phyloP scores from a whole-genome alignment of 306 rosid species.

The Sesbania bispinosa region DNA sequence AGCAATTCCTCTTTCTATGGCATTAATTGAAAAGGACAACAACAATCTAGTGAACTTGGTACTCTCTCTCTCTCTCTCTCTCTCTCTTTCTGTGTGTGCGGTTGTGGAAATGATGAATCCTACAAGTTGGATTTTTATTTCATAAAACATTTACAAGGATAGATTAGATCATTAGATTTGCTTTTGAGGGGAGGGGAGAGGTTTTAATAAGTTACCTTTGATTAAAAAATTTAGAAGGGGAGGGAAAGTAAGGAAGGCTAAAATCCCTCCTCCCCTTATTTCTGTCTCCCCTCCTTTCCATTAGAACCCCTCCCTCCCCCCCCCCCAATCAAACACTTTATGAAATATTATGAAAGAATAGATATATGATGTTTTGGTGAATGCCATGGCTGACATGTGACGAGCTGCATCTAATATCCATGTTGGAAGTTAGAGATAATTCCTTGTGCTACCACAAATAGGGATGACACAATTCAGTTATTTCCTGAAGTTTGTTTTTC shows the following conservation, averaged over 20 bases:
- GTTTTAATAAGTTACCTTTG: too few relatives aligned
- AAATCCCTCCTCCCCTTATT: too few relatives aligned
- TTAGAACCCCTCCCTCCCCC: too few relatives aligned
- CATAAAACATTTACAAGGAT: background rate
- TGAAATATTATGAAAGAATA: background rate
- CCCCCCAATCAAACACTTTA: too few relatives aligned
- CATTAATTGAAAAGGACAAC: constrained; percentile 32
- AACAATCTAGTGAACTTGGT: constrained; percentile 45
- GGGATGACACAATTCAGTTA: background rate
- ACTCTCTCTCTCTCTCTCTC: constrained; percentile 29
- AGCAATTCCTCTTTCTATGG: constrained; percentile 29
- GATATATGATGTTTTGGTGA: background rate
- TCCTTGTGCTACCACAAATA: background rate
- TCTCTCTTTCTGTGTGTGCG: background rate
- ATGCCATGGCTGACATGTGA: constrained; percentile 12
- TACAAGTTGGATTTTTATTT: constrained; percentile 16
- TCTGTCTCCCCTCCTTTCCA: too few relatives aligned
- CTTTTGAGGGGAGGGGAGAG: too few relatives aligned
- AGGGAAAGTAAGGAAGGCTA: too few relatives aligned
- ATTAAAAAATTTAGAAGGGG: too few relatives aligned
- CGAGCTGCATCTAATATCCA: background rate
- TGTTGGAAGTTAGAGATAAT: background rate
- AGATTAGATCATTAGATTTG: constrained; percentile 14
- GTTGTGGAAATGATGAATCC: background rate
- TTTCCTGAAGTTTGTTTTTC: constrained; percentile 3